Conservation (phyloP, 2,329 filamentous ascomycete genomes). For the Trichophyton mentagrophytes region DNA sequence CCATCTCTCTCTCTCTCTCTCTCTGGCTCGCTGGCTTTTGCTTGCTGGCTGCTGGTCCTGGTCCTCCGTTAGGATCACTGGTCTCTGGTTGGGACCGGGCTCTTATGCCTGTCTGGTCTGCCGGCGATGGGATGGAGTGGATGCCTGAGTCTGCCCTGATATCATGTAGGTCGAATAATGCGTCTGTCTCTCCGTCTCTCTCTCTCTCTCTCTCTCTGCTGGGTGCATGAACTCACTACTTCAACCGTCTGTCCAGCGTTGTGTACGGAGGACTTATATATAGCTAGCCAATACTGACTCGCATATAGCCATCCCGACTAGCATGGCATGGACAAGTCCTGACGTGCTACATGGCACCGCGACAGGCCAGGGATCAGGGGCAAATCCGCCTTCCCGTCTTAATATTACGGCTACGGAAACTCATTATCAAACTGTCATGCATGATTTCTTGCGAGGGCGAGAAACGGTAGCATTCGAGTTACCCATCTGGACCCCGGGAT, state of each 20-base stretch:
- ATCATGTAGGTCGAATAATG: no score
- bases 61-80: no score
- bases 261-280: neutral
- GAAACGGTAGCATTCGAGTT: neutral
- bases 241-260: no score
- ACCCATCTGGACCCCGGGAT: neutral
- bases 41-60: no score
- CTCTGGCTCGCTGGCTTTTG: no score
- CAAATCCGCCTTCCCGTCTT: neutral
- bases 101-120: no score
- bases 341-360: neutral
- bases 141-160: no score
- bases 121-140: no score
- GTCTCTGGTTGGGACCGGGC: no score
- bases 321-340: neutral
- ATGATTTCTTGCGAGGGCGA: neutral
- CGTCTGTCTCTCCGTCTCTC: neutral
- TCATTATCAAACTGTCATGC: neutral
- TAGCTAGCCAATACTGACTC: neutral
- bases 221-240: neutral
- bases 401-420: slow-evolving; percentile 3
- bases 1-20: neutral
- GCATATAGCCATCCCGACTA: neutral
- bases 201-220: neutral
- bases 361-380: slow-evolving; percentile 1